phyloP scores from a whole-genome alignment of 108 stramenopile species.

The Mediolabrus comicus region DNA sequence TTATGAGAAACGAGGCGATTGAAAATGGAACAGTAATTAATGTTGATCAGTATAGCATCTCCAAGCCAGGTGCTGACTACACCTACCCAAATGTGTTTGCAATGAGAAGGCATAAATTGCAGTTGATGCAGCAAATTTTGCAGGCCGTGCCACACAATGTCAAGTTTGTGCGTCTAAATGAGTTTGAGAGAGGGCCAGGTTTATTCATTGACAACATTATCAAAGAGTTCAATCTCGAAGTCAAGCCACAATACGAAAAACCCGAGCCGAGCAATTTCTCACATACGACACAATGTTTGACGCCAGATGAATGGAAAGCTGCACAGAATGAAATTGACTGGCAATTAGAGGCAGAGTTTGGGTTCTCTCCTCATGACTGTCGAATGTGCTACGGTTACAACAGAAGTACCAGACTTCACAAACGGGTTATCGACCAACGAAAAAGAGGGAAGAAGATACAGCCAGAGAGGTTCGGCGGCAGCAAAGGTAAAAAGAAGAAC shows the following conservation, averaged over 20 bases:
- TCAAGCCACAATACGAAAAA: conserved; percentile 19
- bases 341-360: conserved; percentile 39
- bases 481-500: neutral
- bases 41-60: conserved; percentile 18
- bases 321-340: conserved; percentile 37
- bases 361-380: conserved; percentile 44
- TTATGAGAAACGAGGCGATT: conserved; percentile 14
- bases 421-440: conserved; percentile 1
- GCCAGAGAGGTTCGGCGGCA: neutral
- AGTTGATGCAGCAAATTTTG: conserved; percentile 44
- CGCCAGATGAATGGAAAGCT: conserved; percentile 37
- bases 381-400: conserved; percentile 50
- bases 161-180: conserved; percentile 40
- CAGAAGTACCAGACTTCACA: conserved; percentile 18
- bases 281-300: conserved; percentile 39
- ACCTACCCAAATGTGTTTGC: conserved; percentile 42
- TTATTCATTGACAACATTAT: conserved; percentile 33
- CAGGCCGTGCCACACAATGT: conserved; percentile 36
- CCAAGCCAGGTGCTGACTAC: conserved; percentile 37
- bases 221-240: conserved; percentile 30
- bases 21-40: neutral
- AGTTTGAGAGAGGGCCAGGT: conserved; percentile 41
- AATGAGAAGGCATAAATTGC: conserved; percentile 35
- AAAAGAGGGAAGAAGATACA: conserved; percentile 20
- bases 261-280: conserved; percentile 21